phyloP scores from a whole-genome alignment of 139 green algal genomes.

The Micractinium sp. region DNA sequence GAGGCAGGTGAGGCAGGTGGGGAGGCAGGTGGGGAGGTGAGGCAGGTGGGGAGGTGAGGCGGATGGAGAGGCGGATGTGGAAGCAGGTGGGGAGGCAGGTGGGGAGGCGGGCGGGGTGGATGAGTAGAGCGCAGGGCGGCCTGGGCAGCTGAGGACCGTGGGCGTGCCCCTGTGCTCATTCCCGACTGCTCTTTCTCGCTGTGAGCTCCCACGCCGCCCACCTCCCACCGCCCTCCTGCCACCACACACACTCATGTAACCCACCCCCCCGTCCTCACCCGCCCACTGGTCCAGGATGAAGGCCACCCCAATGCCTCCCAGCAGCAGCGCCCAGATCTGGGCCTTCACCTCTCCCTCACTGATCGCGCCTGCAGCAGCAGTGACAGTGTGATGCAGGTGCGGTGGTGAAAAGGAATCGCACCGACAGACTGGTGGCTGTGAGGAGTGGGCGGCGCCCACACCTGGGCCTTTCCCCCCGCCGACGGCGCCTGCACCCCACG shows the following conservation, averaged over 20 bases:
- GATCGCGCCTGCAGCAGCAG: slow-evolving; percentile 78
- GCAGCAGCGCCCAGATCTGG: slow-evolving; percentile 90
- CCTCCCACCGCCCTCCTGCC: not conserved
- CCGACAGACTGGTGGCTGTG: not conserved
- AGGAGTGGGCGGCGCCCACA: not conserved
- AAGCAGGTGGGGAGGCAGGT: too few relatives aligned
- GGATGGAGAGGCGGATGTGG: too few relatives aligned
- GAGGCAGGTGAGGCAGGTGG: not conserved
- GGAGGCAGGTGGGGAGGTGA: not conserved
- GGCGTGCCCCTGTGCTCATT: too few relatives aligned
- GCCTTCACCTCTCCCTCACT: slow-evolving; percentile 82
- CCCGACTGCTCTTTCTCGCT: too few relatives aligned
- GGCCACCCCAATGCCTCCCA: slow-evolving; percentile 82
- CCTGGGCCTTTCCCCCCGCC: not conserved
- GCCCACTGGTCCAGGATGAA: slow-evolving; percentile 82
- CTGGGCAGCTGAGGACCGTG: too few relatives aligned
- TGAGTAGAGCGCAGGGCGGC: too few relatives aligned
- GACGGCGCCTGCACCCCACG: not conserved
- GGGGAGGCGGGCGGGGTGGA: too few relatives aligned
- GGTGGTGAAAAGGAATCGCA: not conserved
- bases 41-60: too few relatives aligned
- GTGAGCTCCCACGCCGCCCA: not conserved
- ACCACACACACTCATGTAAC: not conserved
- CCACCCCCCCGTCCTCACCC: not conserved
- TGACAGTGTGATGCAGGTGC: not conserved